Percentiles rank a stretch among this genome's conserved stretches.
Evolutionary conservation across 2,329 filamentous ascomycete genomes (phyloP).

Genomic region (Stagonosporopsis chrysanthemi): DNA sequence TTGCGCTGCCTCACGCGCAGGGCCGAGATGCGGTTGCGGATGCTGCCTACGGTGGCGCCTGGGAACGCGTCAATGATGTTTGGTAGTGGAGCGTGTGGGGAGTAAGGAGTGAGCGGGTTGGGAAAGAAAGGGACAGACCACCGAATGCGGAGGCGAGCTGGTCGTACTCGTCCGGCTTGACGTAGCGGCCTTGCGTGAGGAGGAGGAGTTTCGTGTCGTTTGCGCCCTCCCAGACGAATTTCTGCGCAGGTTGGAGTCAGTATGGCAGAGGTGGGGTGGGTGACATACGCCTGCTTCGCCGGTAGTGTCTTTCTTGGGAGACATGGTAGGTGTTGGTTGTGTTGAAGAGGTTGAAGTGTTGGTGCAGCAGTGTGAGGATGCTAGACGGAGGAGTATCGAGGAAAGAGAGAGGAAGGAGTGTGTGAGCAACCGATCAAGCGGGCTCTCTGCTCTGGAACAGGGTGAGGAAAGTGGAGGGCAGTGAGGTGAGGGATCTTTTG

Average conservation of each 20-base stretch:
- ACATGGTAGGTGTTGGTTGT: slow-evolving; percentile 33
- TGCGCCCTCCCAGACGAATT: slow-evolving; percentile 23
- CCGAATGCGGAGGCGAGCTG: slow-evolving; percentile 23
- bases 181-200: slow-evolving; percentile 26
- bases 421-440: not conserved
- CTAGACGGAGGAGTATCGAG: not conserved
- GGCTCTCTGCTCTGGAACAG: not conserved
- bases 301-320: slow-evolving; percentile 15
- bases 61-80: not conserved
- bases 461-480: not conserved
- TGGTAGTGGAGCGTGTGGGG: not conserved
- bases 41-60: slow-evolving; percentile 19
- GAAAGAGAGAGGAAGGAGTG: not conserved
- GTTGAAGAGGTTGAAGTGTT: not conserved
- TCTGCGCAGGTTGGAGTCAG: not conserved
- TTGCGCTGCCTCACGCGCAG: slow-evolving; percentile 24
- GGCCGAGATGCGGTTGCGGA: slow-evolving; percentile 27
- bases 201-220: slow-evolving; percentile 33
- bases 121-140: slow-evolving; percentile 7
- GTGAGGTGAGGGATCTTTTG: not conserved
- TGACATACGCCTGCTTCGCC: slow-evolving; percentile 6
- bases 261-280: not conserved
- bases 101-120: not conserved
- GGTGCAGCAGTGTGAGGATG: not conserved
- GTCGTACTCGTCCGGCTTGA: slow-evolving; percentile 26